Base-by-base conservation (phyloP, 768 basidiomycete species). In the Rhodotorula kratochvilovae region DNA sequence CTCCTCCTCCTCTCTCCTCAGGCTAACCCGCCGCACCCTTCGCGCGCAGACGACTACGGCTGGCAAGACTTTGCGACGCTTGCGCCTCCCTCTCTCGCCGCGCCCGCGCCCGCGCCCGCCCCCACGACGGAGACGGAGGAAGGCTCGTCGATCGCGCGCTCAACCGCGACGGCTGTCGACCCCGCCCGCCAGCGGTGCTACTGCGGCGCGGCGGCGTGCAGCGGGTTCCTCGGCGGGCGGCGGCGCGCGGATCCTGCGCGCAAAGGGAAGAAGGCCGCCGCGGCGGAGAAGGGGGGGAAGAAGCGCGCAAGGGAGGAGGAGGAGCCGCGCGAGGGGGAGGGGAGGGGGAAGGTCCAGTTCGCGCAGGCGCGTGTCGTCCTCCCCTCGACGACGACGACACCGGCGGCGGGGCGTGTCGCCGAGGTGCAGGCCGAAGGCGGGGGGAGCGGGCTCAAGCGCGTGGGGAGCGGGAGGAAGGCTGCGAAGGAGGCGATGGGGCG, bases 1-100 rank as follows among this genome's bases (percentile, higher is more conserved):
- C 19, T 46, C 25, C 12, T 12, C 7, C 31, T n/a, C 31, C 29
- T 10, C 31, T 5, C 16, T 39, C 57, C 10, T 27, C 27, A 5
- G n/a, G n/a, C n/a, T n/a, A n/a, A n/a, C n/a, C n/a, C n/a, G n/a
- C n/a, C n/a, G n/a, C 19, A 29, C 56, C 17, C 31, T 57, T 7
- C 10, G 11, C 27, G 11, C 11, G 8, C 64, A 74, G 73, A 74
- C 66, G 65, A 74, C 58, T 74, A 74, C 57, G 73, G 73, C 54
- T 74, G 73, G 73, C 70, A 68, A 50, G 67, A 74, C 60, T 74
- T 71, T 53, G 54, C 66, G 21, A 33, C 69, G 15, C 25, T 74
- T 17, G 61, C 58, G 27, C 31, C 64, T 7, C 29, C 25, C 15
- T 11, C 61, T 23, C 4, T 31, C 31, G n/a, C 43, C 31, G 21